Evolutionary conservation across 169 alveolate species (phyloP), one percentile per base, ranked within the genome.

Genomic region (Plasmodium ovale): DNA sequence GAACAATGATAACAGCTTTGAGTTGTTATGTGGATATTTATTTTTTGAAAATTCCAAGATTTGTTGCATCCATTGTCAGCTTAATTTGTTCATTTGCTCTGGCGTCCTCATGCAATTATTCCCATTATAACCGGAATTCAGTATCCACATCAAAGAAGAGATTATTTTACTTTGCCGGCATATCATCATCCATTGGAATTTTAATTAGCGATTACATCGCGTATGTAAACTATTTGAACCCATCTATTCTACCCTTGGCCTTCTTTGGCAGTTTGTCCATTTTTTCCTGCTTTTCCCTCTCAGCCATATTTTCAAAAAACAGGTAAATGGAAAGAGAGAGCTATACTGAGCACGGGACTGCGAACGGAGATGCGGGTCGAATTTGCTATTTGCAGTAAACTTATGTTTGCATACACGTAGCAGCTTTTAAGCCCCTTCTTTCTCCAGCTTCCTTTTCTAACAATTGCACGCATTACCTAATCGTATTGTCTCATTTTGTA

Each of bases 261-360:
- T 79, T 79, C 49, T 79, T 79, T 49, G 89, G 89, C 4, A 79
- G 89, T 19, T 68, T 79, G 39, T 79, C 89, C 27, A 79, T 79
- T 64, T 79, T 79, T 35, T 49, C 68, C 23, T 79, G 89, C 60
- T 65, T 79, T 69, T 79, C 89, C 59, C n/a, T 62, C 69, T 65
- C 89, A 21, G 89, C 89, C 33, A 79, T 79, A 49, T 79, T 79
- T 79, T 79, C 89, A 65, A 79, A 65, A 54, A 65, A 65, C 2
- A 79, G 89, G 89, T 79, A 64, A 31, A 23, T n/a, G n/a, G n/a
- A 7, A 56, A 10, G 10, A 10, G 21, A 42, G 29, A 54, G 27
- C 62, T 21, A 67, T 39, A 12, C 19, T 42, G 2, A 14, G 47
- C 21, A 44, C 47, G 19, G n/a, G n/a, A n/a, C n/a, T n/a, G n/a